Base-by-base conservation (phyloP, 2,329 filamentous ascomycete genomes). In the Thielaviopsis cerberus region DNA sequence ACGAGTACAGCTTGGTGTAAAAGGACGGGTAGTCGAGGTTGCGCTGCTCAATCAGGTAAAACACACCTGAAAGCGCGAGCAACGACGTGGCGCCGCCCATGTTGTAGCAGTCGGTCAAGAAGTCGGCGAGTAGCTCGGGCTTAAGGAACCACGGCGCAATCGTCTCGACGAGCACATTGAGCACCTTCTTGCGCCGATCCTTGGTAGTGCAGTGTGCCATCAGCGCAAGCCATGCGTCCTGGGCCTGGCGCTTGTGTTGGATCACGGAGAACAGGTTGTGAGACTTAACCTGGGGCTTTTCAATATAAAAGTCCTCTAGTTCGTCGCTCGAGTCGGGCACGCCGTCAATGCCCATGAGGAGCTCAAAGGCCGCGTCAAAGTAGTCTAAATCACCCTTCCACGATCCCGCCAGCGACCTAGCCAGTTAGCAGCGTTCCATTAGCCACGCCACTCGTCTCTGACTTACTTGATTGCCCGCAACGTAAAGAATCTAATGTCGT, bases 11-110 rank as follows among this genome's bases (percentile, higher is more conserved):
- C 69, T 96, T 97, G 57, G 77, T 72, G 72, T 94, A 98, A 72
- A 98, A 98, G 30, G 83, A 84, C 1, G 90, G 89, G 69, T 98
- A 98, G 71, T 98, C 92, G 61, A 98, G 77, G 68, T 98, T 98
- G 67, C 88, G 87, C 67, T 92, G 82, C 63, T 87, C 83, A 64
- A 98, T 97, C 56, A 98, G 79, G 68, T 94, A 92, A 73, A 95
- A 98, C 52, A 98, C 83, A 55, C 92, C 92, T 0, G 88, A 94
- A 1, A 98, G 76, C 1, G 94, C 89, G 22, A 96, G 78, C 4
- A 98, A 76, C 4, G 92, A 91, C 53, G 83, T 88, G 15, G 88
- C 85, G 51, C 92, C 92, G 55, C 91, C 89, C 7, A 83, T 74
- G 65, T 96, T 79, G 72, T 94, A 97, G 27, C 84, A 94, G 71